Evolutionary conservation across 2,329 filamentous ascomycete species (phyloP).

Genomic region (Elsinoe ampelina): DNA sequence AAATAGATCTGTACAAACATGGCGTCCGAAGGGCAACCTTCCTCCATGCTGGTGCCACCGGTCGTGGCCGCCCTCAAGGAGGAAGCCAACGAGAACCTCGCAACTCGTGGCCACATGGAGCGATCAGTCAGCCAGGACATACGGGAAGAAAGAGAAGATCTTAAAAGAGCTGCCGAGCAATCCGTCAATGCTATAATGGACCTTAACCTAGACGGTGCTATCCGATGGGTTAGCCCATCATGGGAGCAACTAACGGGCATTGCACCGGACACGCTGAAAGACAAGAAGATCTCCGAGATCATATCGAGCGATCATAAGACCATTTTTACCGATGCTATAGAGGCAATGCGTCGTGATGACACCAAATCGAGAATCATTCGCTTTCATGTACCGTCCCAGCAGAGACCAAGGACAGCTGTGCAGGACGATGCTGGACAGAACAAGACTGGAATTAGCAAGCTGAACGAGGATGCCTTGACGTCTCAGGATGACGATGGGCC

Average conservation of each 20-base stretch:
- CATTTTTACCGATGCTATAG: conserved; percentile 73
- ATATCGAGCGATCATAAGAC: conserved; percentile 64
- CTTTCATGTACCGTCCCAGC: conserved; percentile 59
- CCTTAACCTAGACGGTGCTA: conserved; percentile 76
- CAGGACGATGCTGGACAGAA: conserved; percentile 16
- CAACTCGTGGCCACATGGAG: conserved; percentile 36
- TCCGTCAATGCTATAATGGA: conserved; percentile 95
- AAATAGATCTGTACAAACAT: background rate
- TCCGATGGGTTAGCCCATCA: conserved; percentile 94
- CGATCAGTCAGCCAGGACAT: conserved; percentile 77
- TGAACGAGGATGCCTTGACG: conserved; percentile 14
- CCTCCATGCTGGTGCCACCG: conserved; percentile 32
- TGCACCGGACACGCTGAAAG: conserved; percentile 60
- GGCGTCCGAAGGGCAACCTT: conserved; percentile 7
- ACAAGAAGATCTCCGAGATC: conserved; percentile 68
- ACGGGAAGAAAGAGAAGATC: conserved; percentile 81
- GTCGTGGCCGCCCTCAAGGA: conserved; percentile 36
- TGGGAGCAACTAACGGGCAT: conserved; percentile 92
- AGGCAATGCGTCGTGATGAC: conserved; percentile 86
- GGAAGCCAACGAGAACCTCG: conserved; percentile 25
- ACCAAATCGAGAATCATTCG: conserved; percentile 84
- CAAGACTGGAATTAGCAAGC: background rate
- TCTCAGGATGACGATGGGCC: conserved; percentile 24
- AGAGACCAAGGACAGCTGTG: conserved; percentile 14
- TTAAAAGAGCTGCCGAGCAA: conserved; percentile 91